Evolutionary conservation across 176 grass and related monocot genomes (phyloP).

Genomic region (Aegilops longissima): DNA sequence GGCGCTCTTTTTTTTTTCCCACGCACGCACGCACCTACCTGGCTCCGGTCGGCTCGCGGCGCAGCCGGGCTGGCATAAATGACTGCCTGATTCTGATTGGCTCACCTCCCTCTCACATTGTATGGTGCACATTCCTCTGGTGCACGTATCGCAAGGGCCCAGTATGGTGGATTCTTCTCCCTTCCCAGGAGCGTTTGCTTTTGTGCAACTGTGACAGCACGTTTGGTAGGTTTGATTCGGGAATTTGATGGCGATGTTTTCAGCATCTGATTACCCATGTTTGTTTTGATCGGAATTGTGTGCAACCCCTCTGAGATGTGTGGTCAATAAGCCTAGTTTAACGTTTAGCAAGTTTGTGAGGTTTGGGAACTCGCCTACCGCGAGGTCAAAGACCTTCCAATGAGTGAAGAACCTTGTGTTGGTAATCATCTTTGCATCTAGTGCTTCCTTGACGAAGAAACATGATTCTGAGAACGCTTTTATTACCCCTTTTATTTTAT

Average conservation of each 20-base stretch:
- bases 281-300: no score
- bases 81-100: background rate
- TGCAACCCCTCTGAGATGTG: no score
- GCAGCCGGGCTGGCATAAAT: background rate
- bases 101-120: background rate
- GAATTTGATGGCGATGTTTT: slow-evolving; percentile 7
- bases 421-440: no score
- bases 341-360: no score
- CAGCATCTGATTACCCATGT: background rate
- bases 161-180: background rate
- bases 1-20: background rate
- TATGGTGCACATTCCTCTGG: background rate
- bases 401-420: no score
- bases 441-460: no score
- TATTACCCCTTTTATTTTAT: no score
- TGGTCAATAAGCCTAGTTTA: no score
- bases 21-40: background rate
- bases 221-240: background rate
- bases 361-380: no score
- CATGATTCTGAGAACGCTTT: no score
- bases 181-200: background rate
- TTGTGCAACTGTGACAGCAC: slow-evolving; percentile 19
- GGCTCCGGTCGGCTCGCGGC: background rate
- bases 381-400: no score
- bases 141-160: background rate